Evolutionary conservation across 148 eudicot genomes (phyloP).

Genomic region (Cornus florida): DNA sequence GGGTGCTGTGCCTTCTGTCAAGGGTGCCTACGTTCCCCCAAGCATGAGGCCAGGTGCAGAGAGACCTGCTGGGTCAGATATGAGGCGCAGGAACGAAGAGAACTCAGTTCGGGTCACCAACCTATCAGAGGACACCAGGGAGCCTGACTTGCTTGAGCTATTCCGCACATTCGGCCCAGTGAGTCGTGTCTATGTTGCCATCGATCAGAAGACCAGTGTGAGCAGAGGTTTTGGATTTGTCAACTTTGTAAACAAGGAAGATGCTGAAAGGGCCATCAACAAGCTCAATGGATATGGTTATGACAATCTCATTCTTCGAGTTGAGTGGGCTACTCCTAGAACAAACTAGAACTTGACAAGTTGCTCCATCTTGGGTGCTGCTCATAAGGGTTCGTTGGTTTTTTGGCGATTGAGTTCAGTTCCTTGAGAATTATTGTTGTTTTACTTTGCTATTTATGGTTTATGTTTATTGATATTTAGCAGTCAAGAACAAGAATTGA

Average conservation of each 20-base stretch:
- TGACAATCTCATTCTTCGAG: slow-evolving; percentile 85
- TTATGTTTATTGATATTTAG: neutral
- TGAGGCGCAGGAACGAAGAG: slow-evolving; percentile 93
- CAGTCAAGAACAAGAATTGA: neutral
- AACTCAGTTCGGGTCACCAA: slow-evolving; percentile 95
- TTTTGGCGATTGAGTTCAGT: neutral
- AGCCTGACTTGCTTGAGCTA: slow-evolving; percentile 81
- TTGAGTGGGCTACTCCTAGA: slow-evolving; percentile 94
- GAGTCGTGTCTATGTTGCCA: slow-evolving; percentile 84
- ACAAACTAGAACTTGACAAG: slow-evolving; percentile 33
- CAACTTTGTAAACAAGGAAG: slow-evolving; percentile 77
- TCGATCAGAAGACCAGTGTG: slow-evolving; percentile 87
- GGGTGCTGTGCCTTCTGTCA: slow-evolving; percentile 30
- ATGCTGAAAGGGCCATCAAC: slow-evolving; percentile 81
- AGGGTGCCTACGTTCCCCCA: slow-evolving; percentile 83
- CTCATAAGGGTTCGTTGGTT: neutral
- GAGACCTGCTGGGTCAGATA: slow-evolving; percentile 60
- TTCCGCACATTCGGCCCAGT: slow-evolving; percentile 79
- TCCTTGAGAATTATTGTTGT: neutral
- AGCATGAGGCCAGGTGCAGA: slow-evolving; percentile 71
- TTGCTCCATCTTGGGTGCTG: neutral
- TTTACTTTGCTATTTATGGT: neutral
- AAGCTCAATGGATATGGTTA: slow-evolving; percentile 99
- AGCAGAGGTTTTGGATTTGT: slow-evolving; percentile 98
- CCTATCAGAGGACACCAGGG: slow-evolving; percentile 91